A percentile compares a stretch with the other conserved stretches of the same genome.
These are phyloP conservation scores for Pinus taeda DNA, from an alignment of 75 land plant species.

Conservation along the genomic window DNA sequence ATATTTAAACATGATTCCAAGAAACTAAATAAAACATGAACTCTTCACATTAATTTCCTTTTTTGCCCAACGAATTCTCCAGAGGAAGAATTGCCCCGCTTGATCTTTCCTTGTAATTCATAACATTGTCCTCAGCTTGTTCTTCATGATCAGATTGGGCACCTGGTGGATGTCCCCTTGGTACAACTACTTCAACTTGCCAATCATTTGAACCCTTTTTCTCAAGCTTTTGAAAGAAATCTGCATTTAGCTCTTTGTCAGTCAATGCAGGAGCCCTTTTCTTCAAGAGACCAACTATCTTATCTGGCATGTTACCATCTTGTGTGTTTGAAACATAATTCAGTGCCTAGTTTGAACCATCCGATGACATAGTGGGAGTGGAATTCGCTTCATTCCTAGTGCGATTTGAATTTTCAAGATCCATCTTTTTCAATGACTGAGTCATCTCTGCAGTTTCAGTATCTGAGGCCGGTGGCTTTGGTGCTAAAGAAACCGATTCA, in stretches of 20 bases:
- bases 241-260: slow-evolving; percentile 84
- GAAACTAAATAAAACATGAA: no score
- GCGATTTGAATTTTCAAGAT: slow-evolving; percentile 13
- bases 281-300: slow-evolving; percentile 48
- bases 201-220: slow-evolving; percentile 67
- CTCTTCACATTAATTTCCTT: no score
- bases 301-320: slow-evolving; percentile 34
- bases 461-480: slow-evolving; percentile 39
- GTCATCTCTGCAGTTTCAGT: slow-evolving; percentile 24
- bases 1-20: no score
- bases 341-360: slow-evolving; percentile 12
- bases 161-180: slow-evolving; percentile 48
- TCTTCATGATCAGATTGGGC: slow-evolving; percentile 37
- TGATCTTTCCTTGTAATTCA: slow-evolving; percentile 16
- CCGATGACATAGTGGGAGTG: slow-evolving; percentile 19
- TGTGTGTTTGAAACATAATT: slow-evolving; percentile 23
- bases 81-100: no score
- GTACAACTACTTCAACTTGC: slow-evolving; percentile 89
- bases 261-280: slow-evolving; percentile 71
- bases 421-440: slow-evolving; percentile 20
- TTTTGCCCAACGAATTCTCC: no score
- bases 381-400: slow-evolving; percentile 19
- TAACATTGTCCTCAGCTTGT: slow-evolving; percentile 21
- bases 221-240: slow-evolving; percentile 89
- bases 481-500: slow-evolving; percentile 26